Conservation (phyloP, 306 rosid genomes). For the Quercus gilva region DNA sequence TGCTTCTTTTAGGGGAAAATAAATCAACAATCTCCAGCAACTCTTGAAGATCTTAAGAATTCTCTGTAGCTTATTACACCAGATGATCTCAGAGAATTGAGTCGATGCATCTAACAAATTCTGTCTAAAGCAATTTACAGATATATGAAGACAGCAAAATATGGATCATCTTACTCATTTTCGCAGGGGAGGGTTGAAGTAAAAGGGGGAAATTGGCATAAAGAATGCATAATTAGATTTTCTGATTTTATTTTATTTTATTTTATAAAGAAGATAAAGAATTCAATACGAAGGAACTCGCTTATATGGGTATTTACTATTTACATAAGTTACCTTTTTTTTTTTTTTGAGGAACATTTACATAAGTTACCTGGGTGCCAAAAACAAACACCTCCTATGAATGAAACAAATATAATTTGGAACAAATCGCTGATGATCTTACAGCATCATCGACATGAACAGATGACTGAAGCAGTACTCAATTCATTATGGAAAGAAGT, state of each 20-base stretch:
- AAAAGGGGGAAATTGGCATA: not conserved
- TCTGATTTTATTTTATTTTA: no score
- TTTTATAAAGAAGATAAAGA: no score
- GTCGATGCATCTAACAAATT: not conserved
- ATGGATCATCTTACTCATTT: not conserved
- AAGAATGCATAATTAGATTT: not conserved
- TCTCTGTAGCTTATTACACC: not conserved
- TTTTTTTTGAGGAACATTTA: no score
- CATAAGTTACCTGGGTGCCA: conserved; percentile 17
- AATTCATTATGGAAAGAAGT: not conserved
- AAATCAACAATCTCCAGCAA: not conserved
- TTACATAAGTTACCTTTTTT: conserved; percentile 11
- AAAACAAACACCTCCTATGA: conserved; percentile 12
- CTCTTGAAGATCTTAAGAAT: not conserved
- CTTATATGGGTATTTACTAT: conserved; percentile 5
- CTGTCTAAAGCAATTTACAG: not conserved
- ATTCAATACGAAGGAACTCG: not conserved
- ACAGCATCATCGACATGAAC: not conserved
- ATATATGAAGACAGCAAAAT: not conserved
- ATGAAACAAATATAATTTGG: conserved; percentile 10
- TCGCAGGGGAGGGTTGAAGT: no score
- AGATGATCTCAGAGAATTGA: not conserved
- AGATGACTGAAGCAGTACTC: not conserved
- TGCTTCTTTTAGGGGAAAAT: no score
- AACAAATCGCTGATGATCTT: conserved; percentile 19